phyloP scores from a whole-genome alignment of 805 yeast species.

The Candida manassasensis region DNA sequence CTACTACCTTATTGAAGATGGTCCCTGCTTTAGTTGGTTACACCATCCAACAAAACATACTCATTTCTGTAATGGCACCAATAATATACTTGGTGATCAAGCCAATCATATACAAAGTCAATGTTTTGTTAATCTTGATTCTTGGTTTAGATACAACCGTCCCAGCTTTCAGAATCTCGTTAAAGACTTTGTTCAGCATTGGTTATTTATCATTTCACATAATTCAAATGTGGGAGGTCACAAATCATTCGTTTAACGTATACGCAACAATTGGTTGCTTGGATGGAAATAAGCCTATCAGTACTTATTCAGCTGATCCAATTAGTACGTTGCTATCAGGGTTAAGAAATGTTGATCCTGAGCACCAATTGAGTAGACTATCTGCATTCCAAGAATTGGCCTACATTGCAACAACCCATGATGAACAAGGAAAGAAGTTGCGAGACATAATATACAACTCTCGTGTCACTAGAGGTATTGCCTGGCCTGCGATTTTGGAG shows the following conservation, averaged over 20 bases:
- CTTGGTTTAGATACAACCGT: constrained; percentile 35
- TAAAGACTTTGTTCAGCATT: constrained; percentile 23
- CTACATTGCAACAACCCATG: constrained; percentile 50
- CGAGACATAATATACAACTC: constrained; percentile 53
- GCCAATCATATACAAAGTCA: constrained; percentile 35
- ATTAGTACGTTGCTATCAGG: constrained; percentile 62
- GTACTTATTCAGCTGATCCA: constrained; percentile 56
- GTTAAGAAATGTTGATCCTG: constrained; percentile 45
- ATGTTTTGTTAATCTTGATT: constrained; percentile 23
- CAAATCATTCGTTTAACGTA: constrained; percentile 56
- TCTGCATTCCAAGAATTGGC: constrained; percentile 78
- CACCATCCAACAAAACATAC: constrained; percentile 27
- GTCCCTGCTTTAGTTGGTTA: constrained; percentile 32
- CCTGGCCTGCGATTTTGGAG: constrained; percentile 57
- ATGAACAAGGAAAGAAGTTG: constrained; percentile 36
- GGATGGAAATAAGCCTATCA: constrained; percentile 59
- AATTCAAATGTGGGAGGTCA: constrained; percentile 47
- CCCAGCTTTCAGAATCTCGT: constrained; percentile 36
- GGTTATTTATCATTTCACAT: constrained; percentile 30
- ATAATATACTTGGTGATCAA: constrained; percentile 38
- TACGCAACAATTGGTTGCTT: constrained; percentile 70
- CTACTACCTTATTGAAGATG: constrained; percentile 23
- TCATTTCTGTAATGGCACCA: constrained; percentile 30
- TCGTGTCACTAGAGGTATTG: constrained; percentile 38
- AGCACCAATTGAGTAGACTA: constrained; percentile 34